Evolutionary conservation across 2,329 filamentous ascomycete species (phyloP), one percentile per base, ranked within the genome.

Genomic region (Talaromyces sp.): DNA sequence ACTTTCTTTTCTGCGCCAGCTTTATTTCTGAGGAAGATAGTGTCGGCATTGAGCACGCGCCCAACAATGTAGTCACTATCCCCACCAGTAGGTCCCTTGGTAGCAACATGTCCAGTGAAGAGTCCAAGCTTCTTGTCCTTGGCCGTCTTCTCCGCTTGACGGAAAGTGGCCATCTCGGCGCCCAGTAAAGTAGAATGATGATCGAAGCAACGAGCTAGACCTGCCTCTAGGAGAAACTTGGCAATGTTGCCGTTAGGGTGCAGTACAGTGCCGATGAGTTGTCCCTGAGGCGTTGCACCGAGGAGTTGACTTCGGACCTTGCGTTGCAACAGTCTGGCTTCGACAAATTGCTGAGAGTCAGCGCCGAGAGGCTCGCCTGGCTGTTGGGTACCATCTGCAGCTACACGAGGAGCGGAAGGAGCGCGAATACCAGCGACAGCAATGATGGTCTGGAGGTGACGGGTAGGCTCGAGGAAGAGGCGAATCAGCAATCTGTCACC

Each of bases 171-270:
- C 95, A 99, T 99, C 72, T 94, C 91, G 59, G 87, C 82, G 52
- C 95, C 95, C 11, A 99, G 86, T 81, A 97, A 84, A 45, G 93
- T 96, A 0, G 94, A 96, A 81, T 99, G 95, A 79, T 95, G 93
- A 78, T 99, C 95, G 69, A 93, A 93, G 82, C 94, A 98, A 73
- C 92, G 87, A 47, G 94, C 95, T 64, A 98, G 84, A 71, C 95
- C 95, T 62, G 93, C 91, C 72, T 94, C 88, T 52, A 99, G 87
- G 50, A 99, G 79, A 77, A 96, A 96, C 69, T 91, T 92, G 68
- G 93, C 92, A 76, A 99, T 96, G 78, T 93, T 97, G 68, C 95
- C 95, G 67, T 89, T 87, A 33, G 93, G 93, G 80, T 99, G 95
- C 69, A 93, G 84, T 50, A 99, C 85, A 59, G 88, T 88, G 64